Evolutionary conservation across 768 basidiomycete genomes (phyloP).

Genomic region (Multifurca ochricompacta): DNA sequence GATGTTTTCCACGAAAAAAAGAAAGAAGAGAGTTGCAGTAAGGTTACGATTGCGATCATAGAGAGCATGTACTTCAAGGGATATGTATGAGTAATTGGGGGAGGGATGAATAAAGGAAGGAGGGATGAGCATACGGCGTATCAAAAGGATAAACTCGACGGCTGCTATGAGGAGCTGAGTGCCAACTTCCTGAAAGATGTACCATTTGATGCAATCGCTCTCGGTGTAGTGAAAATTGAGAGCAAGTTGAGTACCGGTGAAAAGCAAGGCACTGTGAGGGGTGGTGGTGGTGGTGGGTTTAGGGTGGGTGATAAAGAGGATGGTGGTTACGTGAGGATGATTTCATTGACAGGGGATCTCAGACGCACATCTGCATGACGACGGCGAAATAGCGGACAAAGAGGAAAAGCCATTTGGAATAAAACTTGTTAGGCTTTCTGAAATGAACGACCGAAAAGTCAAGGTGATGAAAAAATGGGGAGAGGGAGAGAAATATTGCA

Average conservation of each 20-base stretch:
- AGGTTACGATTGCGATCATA: constrained; percentile 14
- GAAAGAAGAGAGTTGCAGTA: background rate
- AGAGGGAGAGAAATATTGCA: background rate
- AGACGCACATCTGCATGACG: constrained; percentile 14
- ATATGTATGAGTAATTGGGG: background rate
- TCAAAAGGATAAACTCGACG: constrained; percentile 24
- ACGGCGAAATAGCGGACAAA: constrained; percentile 20
- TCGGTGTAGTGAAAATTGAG: constrained; percentile 20
- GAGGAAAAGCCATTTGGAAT: constrained; percentile 27
- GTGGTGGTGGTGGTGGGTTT: no score
- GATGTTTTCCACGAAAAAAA: constrained; percentile 15
- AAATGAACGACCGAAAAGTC: no score
- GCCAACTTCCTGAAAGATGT: constrained; percentile 12
- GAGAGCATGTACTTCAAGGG: constrained; percentile 14
- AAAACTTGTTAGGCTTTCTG: constrained; percentile 22
- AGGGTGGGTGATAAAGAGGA: background rate
- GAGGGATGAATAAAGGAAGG: background rate
- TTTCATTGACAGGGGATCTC: no score
- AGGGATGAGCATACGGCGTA: constrained; percentile 22
- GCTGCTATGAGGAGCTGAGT: constrained; percentile 16
- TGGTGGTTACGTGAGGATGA: background rate
- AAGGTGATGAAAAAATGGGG: background rate
- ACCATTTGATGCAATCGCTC: constrained; percentile 19
- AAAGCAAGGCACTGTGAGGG: constrained; percentile 11
- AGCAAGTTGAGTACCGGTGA: constrained; percentile 10